Percentiles rank a stretch among this genome's conserved stretches.
Conservation (phyloP, 2,329 filamentous ascomycete species). For the Metarhizium brunneum region DNA sequence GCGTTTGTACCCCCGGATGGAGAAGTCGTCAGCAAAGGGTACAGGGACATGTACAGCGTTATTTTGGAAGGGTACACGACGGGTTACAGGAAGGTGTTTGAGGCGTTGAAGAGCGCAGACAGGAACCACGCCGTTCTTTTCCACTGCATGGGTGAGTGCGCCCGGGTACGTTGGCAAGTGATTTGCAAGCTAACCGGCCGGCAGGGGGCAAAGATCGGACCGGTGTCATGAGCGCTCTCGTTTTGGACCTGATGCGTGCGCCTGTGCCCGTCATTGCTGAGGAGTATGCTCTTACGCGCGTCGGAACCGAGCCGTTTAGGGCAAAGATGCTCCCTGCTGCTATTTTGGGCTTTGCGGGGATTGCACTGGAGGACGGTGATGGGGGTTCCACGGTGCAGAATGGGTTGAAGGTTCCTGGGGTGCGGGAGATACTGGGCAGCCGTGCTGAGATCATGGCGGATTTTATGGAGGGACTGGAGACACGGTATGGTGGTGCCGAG, state of each 20-base stretch:
- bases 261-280: neutral
- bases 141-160: too few species aligned
- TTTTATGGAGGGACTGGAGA: neutral
- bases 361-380: neutral
- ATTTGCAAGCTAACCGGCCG: too few species aligned
- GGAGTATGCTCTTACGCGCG: conserved; percentile 1
- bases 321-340: neutral
- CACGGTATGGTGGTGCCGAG: neutral
- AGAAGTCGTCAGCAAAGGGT: too few species aligned
- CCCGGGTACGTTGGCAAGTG: too few species aligned
- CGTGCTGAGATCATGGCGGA: neutral
- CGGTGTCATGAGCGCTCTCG: too few species aligned
- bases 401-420: neutral
- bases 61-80: conserved; percentile 1
- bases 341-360: neutral
- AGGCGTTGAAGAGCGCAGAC: neutral
- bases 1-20: too few species aligned
- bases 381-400: neutral
- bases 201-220: too few species aligned
- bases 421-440: neutral
- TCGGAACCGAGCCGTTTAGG: neutral
- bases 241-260: neutral
- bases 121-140: too few species aligned
- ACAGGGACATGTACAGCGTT: neutral
- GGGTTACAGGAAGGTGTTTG: neutral